phyloP scores from a whole-genome alignment of 192 early-diverging fungal species.

The Coemansia sp. region DNA sequence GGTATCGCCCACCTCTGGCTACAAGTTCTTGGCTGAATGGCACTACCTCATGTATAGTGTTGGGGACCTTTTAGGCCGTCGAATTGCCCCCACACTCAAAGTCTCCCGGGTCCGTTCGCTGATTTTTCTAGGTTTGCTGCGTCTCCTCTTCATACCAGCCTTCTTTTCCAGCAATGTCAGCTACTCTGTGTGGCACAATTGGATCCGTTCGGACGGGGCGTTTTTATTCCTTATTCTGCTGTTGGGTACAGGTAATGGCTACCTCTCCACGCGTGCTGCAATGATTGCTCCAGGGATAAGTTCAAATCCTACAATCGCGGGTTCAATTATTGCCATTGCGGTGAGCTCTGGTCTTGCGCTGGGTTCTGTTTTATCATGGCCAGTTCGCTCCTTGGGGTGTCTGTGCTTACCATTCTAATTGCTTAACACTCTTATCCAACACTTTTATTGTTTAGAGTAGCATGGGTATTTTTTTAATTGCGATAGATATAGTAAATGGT shows the following conservation, averaged over 20 bases:
- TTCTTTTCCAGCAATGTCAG: slow-evolving; percentile 71
- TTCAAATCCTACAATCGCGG: slow-evolving; percentile 60
- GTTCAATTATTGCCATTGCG: slow-evolving; percentile 67
- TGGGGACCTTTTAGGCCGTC: slow-evolving; percentile 71
- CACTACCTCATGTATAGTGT: slow-evolving; percentile 73
- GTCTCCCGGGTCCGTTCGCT: slow-evolving; percentile 36
- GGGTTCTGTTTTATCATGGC: slow-evolving; percentile 61
- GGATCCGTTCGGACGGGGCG: slow-evolving; percentile 44
- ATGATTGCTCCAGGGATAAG: slow-evolving; percentile 56
- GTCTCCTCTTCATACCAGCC: slow-evolving; percentile 63
- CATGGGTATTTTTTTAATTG: background rate
- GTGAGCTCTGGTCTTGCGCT: slow-evolving; percentile 65
- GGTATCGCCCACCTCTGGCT: slow-evolving; percentile 56
- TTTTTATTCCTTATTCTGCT: slow-evolving; percentile 56
- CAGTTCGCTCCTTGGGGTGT: slow-evolving; percentile 42
- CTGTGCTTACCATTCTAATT: slow-evolving; percentile 34
- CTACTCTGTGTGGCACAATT: slow-evolving; percentile 58
- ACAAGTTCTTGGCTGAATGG: slow-evolving; percentile 49
- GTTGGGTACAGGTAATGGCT: slow-evolving; percentile 67
- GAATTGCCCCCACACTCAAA: slow-evolving; percentile 39
- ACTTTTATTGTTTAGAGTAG: background rate
- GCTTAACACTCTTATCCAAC: too few species aligned
- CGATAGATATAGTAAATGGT: background rate
- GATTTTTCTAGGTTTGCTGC: slow-evolving; percentile 47
- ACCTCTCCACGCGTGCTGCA: slow-evolving; percentile 62